phyloP scores from a whole-genome alignment of 345 rosid species.

The Noccaea caerulescens region DNA sequence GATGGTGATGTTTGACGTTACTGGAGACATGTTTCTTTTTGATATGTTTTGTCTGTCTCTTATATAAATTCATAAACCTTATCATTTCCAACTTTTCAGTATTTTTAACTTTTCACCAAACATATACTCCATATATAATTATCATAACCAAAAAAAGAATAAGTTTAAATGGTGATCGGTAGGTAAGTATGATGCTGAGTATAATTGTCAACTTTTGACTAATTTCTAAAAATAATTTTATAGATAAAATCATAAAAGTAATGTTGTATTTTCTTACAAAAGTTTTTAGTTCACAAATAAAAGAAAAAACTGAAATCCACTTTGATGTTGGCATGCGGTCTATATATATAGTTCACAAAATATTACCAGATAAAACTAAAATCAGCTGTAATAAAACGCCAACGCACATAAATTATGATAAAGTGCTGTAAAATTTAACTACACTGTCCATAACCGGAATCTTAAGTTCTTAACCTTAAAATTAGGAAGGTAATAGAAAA shows the following conservation, averaged over 20 bases:
- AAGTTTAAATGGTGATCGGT: not conserved
- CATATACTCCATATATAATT: not conserved
- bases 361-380: not conserved
- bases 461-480: not conserved
- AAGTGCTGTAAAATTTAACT: not conserved
- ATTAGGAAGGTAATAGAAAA: not conserved
- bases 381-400: not conserved
- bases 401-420: not conserved
- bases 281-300: too few species aligned
- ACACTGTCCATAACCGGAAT: not conserved
- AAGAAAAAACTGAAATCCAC: too few species aligned
- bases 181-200: too few species aligned
- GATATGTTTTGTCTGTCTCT: constrained; percentile 36
- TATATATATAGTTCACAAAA: not conserved
- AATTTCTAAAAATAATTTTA: too few species aligned
- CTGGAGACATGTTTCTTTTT: constrained; percentile 38
- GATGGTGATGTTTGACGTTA: constrained; percentile 43
- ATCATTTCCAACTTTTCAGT: constrained; percentile 34
- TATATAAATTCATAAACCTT: constrained; percentile 17
- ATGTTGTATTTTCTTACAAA: too few species aligned
- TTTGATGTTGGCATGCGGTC: not conserved
- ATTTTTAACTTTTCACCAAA: constrained; percentile 37
- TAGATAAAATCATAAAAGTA: too few species aligned
- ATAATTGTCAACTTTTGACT: too few species aligned
- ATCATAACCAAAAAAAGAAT: not conserved